Conservation (phyloP, 352 stramenopile species). For the Globisporangium mamillatum region DNA sequence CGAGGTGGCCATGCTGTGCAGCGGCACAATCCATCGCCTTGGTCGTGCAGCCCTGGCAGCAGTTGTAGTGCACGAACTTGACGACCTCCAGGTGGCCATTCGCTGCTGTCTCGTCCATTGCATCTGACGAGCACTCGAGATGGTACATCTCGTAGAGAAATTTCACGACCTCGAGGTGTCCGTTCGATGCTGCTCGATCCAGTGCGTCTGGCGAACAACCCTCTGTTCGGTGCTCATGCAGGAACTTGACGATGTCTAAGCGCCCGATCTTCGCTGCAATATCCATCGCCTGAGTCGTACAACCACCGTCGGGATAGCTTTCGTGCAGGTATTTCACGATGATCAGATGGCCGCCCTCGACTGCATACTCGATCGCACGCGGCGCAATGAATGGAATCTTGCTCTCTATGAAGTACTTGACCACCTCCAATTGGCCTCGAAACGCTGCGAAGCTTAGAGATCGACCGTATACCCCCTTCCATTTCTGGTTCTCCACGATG, state of each 20-base stretch:
- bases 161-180: background rate
- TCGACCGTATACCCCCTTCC: background rate
- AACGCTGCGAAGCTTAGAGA: background rate
- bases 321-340: background rate
- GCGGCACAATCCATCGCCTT: no score
- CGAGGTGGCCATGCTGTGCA: no score
- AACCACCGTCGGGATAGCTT: background rate
- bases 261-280: background rate
- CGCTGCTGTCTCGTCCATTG: background rate
- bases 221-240: background rate
- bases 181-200: background rate
- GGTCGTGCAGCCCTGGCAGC: no score
- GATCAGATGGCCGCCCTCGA: background rate
- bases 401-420: background rate
- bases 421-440: background rate
- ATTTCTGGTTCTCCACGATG: background rate
- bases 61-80: background rate
- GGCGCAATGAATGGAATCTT: background rate
- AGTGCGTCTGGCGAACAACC: background rate
- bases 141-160: background rate
- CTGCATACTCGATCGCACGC: background rate
- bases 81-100: background rate
- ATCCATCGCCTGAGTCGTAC: background rate
- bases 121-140: background rate
- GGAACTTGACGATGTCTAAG: slow-evolving; percentile 3